Evolutionary conservation across 768 basidiomycete genomes (phyloP).

Genomic region (Tephrocybe sp.): DNA sequence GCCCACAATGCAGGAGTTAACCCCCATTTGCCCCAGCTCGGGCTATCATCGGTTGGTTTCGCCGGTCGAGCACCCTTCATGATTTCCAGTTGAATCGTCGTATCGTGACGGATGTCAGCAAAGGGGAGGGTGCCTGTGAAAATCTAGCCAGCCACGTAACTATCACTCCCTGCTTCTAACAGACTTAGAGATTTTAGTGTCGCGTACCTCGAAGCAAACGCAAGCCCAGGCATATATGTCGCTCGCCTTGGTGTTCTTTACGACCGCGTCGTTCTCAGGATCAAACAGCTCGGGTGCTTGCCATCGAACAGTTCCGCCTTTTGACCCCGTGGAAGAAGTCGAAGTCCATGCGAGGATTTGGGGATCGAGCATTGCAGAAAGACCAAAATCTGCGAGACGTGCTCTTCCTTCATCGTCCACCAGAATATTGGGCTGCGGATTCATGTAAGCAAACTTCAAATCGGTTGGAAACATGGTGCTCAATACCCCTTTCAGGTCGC

Average conservation of each 20-base stretch:
- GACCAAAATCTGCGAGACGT: constrained; percentile 24
- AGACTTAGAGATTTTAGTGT: background rate
- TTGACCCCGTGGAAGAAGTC: constrained; percentile 5
- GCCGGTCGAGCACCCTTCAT: constrained; percentile 15
- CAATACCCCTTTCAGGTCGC: background rate
- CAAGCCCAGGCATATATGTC: constrained; percentile 28
- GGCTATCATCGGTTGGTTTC: constrained; percentile 7
- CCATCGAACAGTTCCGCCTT: constrained; percentile 22
- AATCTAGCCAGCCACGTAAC: constrained; percentile 11
- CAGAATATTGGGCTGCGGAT: constrained; percentile 21
- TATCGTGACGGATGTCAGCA: constrained; percentile 12
- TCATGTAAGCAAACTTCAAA: background rate
- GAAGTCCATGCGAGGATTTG: constrained; percentile 15
- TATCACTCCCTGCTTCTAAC: background rate
- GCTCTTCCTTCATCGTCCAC: constrained; percentile 18
- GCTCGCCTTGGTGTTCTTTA: constrained; percentile 15
- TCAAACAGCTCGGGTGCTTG: constrained; percentile 24
- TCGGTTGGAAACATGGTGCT: background rate
- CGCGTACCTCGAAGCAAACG: constrained; percentile 25
- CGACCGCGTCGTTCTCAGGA: background rate
- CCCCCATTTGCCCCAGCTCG: constrained; percentile 9
- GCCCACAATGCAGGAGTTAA: constrained; percentile 18
- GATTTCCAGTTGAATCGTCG: constrained; percentile 15
- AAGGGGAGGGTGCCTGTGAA: constrained; percentile 22
- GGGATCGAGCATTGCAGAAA: constrained; percentile 19